phyloP scores from a whole-genome alignment of 352 stramenopile species.

The Globisporangium nunn region DNA sequence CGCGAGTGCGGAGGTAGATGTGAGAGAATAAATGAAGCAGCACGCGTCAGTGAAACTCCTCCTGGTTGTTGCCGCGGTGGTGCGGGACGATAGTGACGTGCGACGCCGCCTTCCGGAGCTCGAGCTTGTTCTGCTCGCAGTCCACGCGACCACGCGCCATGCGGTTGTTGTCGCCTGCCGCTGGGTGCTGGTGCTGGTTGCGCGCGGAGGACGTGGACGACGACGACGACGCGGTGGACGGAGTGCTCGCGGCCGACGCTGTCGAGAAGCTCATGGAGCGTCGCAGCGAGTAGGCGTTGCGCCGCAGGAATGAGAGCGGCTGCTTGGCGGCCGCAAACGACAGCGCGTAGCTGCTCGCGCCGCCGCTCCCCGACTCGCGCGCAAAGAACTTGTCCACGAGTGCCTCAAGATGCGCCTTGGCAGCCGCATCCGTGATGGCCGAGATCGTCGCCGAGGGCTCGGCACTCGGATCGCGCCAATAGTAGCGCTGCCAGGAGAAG shows the following conservation, averaged over 20 bases:
- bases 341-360: constrained; percentile 18
- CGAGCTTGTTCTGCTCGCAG: constrained; percentile 61
- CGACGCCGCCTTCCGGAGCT: constrained; percentile 37
- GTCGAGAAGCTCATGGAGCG: constrained; percentile 58
- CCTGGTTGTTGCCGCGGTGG: constrained; percentile 17
- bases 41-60: constrained; percentile 13
- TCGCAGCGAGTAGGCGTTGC: constrained; percentile 58
- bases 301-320: constrained; percentile 58
- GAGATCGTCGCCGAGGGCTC: constrained; percentile 4
- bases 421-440: constrained; percentile 11
- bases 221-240: constrained; percentile 27
- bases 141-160: constrained; percentile 18
- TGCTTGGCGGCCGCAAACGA: constrained; percentile 63
- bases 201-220: constrained; percentile 20
- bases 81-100: constrained; percentile 1
- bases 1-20: not conserved
- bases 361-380: constrained; percentile 10
- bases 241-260: constrained; percentile 26
- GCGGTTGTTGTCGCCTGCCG: constrained; percentile 15
- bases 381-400: constrained; percentile 33
- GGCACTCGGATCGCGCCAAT: constrained; percentile 61
- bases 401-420: constrained; percentile 40
- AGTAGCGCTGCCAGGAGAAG: constrained; percentile 86
- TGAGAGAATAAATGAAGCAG: constrained; percentile 6
- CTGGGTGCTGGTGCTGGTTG: constrained; percentile 2